Evolutionary conservation across 2,329 filamentous ascomycete genomes (phyloP).

Genomic region (Hypoxylon sp.): DNA sequence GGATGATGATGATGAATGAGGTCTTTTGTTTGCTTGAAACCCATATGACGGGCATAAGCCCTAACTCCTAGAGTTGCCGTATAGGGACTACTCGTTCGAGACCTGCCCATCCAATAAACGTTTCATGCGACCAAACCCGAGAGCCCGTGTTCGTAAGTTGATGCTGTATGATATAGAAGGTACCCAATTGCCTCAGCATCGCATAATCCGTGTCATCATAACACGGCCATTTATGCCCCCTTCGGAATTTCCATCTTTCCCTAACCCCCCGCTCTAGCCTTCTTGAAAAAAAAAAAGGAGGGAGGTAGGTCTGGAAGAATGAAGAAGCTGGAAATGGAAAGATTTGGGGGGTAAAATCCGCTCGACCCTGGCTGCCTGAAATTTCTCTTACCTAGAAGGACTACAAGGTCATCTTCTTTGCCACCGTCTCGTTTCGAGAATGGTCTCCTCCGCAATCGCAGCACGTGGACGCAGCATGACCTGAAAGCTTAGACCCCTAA

Average conservation of each 20-base stretch:
- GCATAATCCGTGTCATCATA: conserved; percentile 31
- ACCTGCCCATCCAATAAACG: conserved; percentile 14
- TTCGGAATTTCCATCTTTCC: no score
- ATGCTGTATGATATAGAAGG: conserved; percentile 23
- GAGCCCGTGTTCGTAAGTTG: background rate
- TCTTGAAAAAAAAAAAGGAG: no score
- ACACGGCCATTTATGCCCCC: conserved; percentile 24
- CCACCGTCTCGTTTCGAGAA: conserved; percentile 26
- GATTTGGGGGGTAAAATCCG: conserved; percentile 27
- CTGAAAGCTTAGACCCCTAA: conserved; percentile 9
- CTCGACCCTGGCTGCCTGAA: conserved; percentile 25
- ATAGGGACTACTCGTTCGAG: conserved; percentile 21
- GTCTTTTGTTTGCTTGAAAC: conserved; percentile 20
- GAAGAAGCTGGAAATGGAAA: conserved; percentile 22
- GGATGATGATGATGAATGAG: conserved; percentile 18
- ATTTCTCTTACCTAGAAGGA: conserved; percentile 20
- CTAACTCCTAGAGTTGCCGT: conserved; percentile 27
- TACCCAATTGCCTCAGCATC: conserved; percentile 23
- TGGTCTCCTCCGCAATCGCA: conserved; percentile 32
- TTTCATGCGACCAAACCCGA: conserved; percentile 25
- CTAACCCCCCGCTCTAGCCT: conserved; percentile 1
- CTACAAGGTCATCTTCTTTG: conserved; percentile 4
- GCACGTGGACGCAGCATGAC: conserved; percentile 10
- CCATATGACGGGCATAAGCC: conserved; percentile 26
- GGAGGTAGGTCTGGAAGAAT: conserved; percentile 16